A percentile compares a stretch with the other conserved stretches of the same genome.
phyloP scores from a whole-genome alignment of 2,329 filamentous ascomycete species.

The Venturia effusa region DNA sequence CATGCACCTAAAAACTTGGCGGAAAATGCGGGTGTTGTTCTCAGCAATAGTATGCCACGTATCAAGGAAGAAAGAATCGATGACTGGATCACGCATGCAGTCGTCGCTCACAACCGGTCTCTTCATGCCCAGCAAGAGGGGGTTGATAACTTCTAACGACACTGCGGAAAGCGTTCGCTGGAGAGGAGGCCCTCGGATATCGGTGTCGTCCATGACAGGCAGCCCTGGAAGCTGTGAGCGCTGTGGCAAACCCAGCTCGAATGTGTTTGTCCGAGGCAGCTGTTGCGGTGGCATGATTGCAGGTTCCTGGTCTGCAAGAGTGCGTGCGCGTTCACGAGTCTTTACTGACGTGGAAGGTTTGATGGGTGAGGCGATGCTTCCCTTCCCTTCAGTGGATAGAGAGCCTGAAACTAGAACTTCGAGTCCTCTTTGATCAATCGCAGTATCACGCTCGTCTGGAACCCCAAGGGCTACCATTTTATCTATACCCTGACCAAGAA shows the following conservation, averaged over 20 bases:
- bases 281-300: constrained; percentile 7
- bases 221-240: constrained; percentile 61
- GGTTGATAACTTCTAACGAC: constrained; percentile 33
- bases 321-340: constrained; percentile 13
- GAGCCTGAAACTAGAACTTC: constrained; percentile 58
- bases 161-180: constrained; percentile 44
- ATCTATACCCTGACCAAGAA: constrained; percentile 68
- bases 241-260: constrained; percentile 56
- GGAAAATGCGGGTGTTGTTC: constrained; percentile 93
- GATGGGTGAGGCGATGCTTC: background rate
- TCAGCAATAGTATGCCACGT: constrained; percentile 79
- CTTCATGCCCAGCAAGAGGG: constrained; percentile 54
- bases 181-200: constrained; percentile 66
- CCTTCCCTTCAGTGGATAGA: constrained; percentile 45
- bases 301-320: constrained; percentile 19
- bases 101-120: constrained; percentile 69
- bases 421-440: constrained; percentile 49
- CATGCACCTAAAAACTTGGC: constrained; percentile 91
- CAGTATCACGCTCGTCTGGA: constrained; percentile 57
- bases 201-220: constrained; percentile 63
- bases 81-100: constrained; percentile 88
- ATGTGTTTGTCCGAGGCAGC: constrained; percentile 44
- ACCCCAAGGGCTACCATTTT: constrained; percentile 44
- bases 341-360: background rate
- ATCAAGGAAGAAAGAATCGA: constrained; percentile 71